phyloP scores from a whole-genome alignment of 2,329 filamentous ascomycete genomes.

The Trichoderma sp. region DNA sequence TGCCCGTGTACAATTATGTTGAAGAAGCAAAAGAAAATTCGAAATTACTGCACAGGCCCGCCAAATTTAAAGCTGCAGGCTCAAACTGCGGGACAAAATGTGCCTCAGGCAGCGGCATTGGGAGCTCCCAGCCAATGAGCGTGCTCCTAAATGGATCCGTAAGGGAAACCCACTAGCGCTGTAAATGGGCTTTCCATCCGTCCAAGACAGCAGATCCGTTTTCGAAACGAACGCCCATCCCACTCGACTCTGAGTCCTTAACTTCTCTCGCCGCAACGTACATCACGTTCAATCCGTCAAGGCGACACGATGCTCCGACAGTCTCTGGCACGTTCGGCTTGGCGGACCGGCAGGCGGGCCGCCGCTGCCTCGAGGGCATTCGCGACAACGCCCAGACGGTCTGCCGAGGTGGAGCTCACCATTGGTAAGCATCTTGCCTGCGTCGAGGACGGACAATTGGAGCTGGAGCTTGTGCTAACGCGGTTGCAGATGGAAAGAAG shows the following conservation, averaged over 20 bases:
- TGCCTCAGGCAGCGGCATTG: conserved; percentile 46
- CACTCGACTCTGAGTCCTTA: conserved; percentile 40
- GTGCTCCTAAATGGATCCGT: conserved; percentile 50
- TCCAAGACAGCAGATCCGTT: conserved; percentile 44
- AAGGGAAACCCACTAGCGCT: conserved; percentile 29
- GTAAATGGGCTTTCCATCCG: conserved; percentile 32
- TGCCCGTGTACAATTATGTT: conserved; percentile 67
- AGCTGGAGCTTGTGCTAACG: conserved; percentile 39
- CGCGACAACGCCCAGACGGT: conserved; percentile 75
- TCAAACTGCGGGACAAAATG: not conserved
- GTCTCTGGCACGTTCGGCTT: conserved; percentile 69
- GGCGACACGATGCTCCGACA: conserved; percentile 71
- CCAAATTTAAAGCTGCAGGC: conserved; percentile 4
- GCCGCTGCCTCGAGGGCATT: conserved; percentile 74
- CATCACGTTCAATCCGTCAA: conserved; percentile 53
- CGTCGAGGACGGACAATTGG: conserved; percentile 38
- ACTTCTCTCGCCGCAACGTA: conserved; percentile 45
- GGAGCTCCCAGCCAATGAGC: conserved; percentile 46
- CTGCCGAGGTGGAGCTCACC: conserved; percentile 94
- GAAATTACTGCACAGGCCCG: not conserved
- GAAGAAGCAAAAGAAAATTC: conserved; percentile 34
- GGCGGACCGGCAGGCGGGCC: conserved; percentile 64
- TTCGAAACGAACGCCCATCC: conserved; percentile 44
- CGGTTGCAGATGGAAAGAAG: conserved; percentile 83
- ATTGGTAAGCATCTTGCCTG: conserved; percentile 64